These are phyloP conservation scores for Podila epigama DNA, from an alignment of 192 early-diverging fungal species.

Conservation along the genomic window DNA sequence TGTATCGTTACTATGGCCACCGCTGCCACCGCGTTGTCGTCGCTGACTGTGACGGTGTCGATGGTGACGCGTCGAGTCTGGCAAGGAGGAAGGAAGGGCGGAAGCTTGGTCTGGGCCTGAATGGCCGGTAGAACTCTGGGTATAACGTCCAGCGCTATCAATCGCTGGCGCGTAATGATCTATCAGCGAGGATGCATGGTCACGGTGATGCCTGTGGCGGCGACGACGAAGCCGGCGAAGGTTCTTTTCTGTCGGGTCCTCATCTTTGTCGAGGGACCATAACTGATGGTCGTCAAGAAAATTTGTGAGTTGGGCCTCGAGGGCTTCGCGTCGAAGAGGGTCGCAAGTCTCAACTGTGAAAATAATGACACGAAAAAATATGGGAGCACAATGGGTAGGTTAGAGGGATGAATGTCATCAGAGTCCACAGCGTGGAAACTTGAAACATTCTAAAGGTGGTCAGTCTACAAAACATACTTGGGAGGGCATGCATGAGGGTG, in stretches of 20 bases:
- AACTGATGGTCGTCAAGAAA: conserved; percentile 32
- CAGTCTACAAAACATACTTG: conserved; percentile 50
- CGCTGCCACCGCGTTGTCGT: background rate
- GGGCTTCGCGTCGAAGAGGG: conserved; percentile 30
- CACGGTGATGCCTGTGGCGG: conserved; percentile 27
- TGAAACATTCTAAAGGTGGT: too few relatives aligned
- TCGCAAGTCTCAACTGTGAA: conserved; percentile 41
- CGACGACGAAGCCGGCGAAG: conserved; percentile 24
- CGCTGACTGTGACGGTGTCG: background rate
- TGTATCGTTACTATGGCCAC: background rate
- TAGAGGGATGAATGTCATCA: background rate
- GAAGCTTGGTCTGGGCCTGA: background rate
- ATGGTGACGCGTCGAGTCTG: background rate
- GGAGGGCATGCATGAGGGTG: conserved; percentile 47
- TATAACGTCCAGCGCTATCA: background rate
- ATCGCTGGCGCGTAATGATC: conserved; percentile 2
- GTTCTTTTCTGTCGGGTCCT: conserved; percentile 5
- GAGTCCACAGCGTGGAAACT: too few relatives aligned
- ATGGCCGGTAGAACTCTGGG: background rate
- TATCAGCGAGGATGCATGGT: conserved; percentile 26
- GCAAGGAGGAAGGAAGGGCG: background rate
- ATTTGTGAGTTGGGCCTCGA: conserved; percentile 17
- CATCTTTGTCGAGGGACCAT: background rate
- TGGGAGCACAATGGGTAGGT: background rate
- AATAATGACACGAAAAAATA: background rate